A percentile compares a stretch with the other conserved stretches of the same genome.
phyloP scores from a whole-genome alignment of 768 basidiomycete species.

The Cantharellus anzutake region DNA sequence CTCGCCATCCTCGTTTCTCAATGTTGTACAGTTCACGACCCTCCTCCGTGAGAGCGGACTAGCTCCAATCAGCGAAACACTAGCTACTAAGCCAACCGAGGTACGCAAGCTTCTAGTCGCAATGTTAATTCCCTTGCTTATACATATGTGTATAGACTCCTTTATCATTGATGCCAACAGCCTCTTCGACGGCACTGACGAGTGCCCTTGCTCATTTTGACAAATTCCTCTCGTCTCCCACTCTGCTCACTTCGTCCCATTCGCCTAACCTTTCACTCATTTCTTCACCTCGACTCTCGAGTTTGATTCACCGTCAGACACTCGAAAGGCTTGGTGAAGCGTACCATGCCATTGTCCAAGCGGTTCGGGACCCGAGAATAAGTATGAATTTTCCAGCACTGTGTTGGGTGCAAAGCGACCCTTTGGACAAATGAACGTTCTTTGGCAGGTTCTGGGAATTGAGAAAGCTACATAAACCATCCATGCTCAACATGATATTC shows the following conservation, averaged over 20 bases:
- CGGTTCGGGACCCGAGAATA: conserved; percentile 57
- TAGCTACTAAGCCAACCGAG: conserved; percentile 18
- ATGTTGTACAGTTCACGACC: conserved; percentile 15
- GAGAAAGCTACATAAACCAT: conserved; percentile 19
- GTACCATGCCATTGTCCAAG: conserved; percentile 57
- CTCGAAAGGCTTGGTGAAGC: conserved; percentile 45
- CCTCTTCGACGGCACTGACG: conserved; percentile 44
- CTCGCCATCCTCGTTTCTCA: not conserved
- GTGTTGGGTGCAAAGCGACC: conserved; percentile 67
- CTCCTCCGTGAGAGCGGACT: conserved; percentile 25
- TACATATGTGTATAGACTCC: conserved; percentile 29
- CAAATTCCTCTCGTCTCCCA: conserved; percentile 63
- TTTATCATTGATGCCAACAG: conserved; percentile 52
- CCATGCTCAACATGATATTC: too few relatives aligned
- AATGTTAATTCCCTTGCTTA: not conserved
- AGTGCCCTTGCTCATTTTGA: conserved; percentile 52
- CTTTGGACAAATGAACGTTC: conserved; percentile 54
- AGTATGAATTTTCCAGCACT: conserved; percentile 83
- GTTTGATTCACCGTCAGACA: conserved; percentile 56
- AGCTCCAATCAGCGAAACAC: conserved; percentile 18
- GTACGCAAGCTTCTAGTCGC: conserved; percentile 12
- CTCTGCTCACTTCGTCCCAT: conserved; percentile 37
- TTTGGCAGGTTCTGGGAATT: conserved; percentile 65
- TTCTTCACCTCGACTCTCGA: conserved; percentile 42
- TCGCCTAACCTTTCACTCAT: conserved; percentile 64